phyloP scores from a whole-genome alignment of 208 protist species.

The Trypanosoma cruzi region DNA sequence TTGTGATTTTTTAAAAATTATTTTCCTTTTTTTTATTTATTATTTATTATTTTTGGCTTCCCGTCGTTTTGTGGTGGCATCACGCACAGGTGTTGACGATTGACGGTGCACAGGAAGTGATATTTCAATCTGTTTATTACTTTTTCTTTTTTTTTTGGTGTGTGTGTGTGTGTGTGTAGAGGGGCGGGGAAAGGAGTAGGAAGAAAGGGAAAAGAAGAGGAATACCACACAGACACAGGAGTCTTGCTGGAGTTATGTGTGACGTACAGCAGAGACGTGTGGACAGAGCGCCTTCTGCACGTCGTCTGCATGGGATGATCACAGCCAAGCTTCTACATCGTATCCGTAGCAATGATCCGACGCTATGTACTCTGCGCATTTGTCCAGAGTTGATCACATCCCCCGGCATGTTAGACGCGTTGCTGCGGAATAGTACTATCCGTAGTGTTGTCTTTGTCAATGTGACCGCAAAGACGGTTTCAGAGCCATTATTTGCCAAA shows the following conservation, averaged over 20 bases:
- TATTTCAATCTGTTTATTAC: no score
- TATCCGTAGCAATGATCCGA: constrained; percentile 23
- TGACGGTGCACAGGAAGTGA: no score
- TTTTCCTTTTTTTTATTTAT: no score
- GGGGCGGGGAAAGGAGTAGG: no score
- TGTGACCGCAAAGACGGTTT: background rate
- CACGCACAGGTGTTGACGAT: no score
- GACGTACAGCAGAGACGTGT: background rate
- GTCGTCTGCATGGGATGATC: background rate
- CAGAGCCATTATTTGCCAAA: constrained; percentile 11
- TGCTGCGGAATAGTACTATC: constrained; percentile 21
- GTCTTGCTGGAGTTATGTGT: background rate
- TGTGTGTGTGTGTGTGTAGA: no score
- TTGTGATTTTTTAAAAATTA: no score
- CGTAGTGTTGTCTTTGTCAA: constrained; percentile 18
- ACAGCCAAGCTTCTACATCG: constrained; percentile 23
- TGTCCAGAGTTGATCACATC: constrained; percentile 12
- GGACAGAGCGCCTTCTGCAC: background rate
- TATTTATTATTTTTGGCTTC: no score
- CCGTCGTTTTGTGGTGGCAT: no score
- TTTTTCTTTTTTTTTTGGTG: no score
- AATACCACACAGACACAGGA: no score
- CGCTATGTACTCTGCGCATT: constrained; percentile 31
- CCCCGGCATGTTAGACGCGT: constrained; percentile 1
- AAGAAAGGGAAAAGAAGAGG: no score